A percentile compares a stretch with the other conserved stretches of the same genome.
Evolutionary conservation across 2,329 filamentous ascomycete genomes (phyloP).

Genomic region (Fusarium sacchari): DNA sequence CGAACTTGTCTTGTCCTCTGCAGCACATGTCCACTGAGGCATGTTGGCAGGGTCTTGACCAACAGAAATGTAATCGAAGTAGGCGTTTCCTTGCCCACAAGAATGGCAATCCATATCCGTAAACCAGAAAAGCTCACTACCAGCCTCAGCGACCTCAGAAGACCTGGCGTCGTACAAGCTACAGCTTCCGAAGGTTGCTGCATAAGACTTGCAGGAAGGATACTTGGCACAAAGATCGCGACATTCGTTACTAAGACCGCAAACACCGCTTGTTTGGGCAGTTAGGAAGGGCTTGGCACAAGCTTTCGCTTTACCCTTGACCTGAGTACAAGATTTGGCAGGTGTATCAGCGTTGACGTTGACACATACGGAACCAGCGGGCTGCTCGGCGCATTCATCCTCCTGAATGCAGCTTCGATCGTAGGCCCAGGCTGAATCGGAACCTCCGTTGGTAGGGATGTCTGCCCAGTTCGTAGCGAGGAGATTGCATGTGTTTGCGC

Average conservation of each 20-base stretch:
- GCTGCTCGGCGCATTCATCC: constrained; percentile 13
- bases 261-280: neutral
- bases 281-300: constrained; percentile 34
- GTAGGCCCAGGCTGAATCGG: constrained; percentile 25
- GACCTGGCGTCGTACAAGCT: constrained; percentile 23
- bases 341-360: constrained; percentile 34
- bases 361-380: constrained; percentile 20
- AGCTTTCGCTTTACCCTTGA: constrained; percentile 27
- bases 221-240: constrained; percentile 37
- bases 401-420: constrained; percentile 32
- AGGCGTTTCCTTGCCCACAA: constrained; percentile 26
- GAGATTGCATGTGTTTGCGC: constrained; percentile 28
- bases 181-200: constrained; percentile 25
- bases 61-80: constrained; percentile 35
- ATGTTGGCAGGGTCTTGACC: neutral
- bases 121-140: constrained; percentile 10
- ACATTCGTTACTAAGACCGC: constrained; percentile 25
- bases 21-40: constrained; percentile 17
- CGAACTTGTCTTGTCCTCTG: neutral
- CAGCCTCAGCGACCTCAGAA: constrained; percentile 20
- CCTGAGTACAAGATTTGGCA: constrained; percentile 12
- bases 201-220: constrained; percentile 37
- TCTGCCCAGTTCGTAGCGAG: constrained; percentile 11
- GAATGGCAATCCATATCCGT: constrained; percentile 34
- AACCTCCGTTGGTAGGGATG: constrained; percentile 3